Evolutionary conservation across 2,329 filamentous ascomycete genomes (phyloP).

Genomic region (Plenodomus lindquistii): DNA sequence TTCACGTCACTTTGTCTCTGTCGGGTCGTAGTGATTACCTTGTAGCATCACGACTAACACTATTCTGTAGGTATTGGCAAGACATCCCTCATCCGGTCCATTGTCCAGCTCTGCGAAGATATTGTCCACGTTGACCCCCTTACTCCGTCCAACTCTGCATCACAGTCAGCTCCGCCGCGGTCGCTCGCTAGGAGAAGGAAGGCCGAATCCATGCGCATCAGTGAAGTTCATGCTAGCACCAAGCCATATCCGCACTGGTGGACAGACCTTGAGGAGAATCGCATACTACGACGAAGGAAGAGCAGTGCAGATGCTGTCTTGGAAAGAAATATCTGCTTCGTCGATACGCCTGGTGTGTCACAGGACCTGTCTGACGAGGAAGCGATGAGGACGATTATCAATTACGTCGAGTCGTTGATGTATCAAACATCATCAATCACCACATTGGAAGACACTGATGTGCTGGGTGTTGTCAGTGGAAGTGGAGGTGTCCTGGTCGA

Average conservation of each 20-base stretch:
- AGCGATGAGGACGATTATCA: slow-evolving; percentile 49
- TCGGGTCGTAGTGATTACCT: background rate
- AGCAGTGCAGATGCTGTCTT: slow-evolving; percentile 77
- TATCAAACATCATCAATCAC: slow-evolving; percentile 65
- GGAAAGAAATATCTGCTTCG: slow-evolving; percentile 91
- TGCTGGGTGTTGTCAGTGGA: slow-evolving; percentile 77
- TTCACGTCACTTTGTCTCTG: no score
- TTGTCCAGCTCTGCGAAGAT: slow-evolving; percentile 84
- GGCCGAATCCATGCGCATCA: slow-evolving; percentile 34
- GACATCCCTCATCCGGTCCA: slow-evolving; percentile 83
- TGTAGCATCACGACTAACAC: slow-evolving; percentile 9
- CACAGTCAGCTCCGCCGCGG: slow-evolving; percentile 26
- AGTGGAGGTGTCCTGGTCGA: slow-evolving; percentile 85
- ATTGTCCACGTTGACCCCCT: slow-evolving; percentile 89
- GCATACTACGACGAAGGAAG: slow-evolving; percentile 60
- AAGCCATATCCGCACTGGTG: slow-evolving; percentile 83
- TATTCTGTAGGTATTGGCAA: slow-evolving; percentile 74
- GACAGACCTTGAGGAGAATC: slow-evolving; percentile 73
- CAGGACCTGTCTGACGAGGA: slow-evolving; percentile 45
- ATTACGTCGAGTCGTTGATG: slow-evolving; percentile 74
- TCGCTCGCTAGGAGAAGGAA: slow-evolving; percentile 33
- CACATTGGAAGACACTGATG: slow-evolving; percentile 70
- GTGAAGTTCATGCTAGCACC: slow-evolving; percentile 52
- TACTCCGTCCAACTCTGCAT: slow-evolving; percentile 31
- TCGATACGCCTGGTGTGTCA: slow-evolving; percentile 75